Base-by-base conservation (phyloP, 768 basidiomycete species). In the Lactarius hatsudake region DNA sequence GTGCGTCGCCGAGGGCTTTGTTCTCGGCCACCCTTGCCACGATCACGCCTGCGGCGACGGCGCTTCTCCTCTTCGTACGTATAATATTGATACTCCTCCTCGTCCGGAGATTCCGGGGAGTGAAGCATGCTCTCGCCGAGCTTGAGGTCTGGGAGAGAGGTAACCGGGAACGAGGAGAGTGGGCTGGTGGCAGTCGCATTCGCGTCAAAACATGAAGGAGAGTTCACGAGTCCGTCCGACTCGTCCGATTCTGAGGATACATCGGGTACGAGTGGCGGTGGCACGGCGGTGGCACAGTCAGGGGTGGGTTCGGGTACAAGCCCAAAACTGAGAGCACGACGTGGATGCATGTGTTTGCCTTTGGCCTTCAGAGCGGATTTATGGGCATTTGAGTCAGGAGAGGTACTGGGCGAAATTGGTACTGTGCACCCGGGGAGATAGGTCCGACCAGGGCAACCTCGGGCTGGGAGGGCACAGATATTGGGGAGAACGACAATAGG, bases 401-500 rank as follows among this genome's bases (percentile, higher is more conserved):
- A 63, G 61, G 69, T 42, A 62, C 59, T 59, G 45, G 60, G 70
- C 20, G 67, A 62, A 59, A 69, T 43, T 62, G 68, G 40, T 59
- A 59, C 30, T 70, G 66, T 26, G 61, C 81, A 83, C 61, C 80
- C 83, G 61, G 84, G 79, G 67, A 77, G 76, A 73, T 90, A 90
- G 5, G 88, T 90, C 69, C 87, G 82, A 32, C 89, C 88, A 59
- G 88, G 87, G 74, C 87, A 89, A 36, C 90, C 90, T 67, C 92
- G 86, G 71, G 85, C 90, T 42, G 93, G 92, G 28, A 94, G 82
- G 12, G 87, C 86, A 73, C 91, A 93, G 42, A 81, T 76, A 73
- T 93, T 91, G 38, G 88, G 87, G 28, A 83, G 73, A 70, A 91
- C 88, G 73, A 86, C 79, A 74, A 94, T 90, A 66, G 91, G 91